A percentile compares a stretch with the other conserved stretches of the same genome.
Conservation (phyloP, 192 early-diverging fungal species). For the Coemansia asiatica region DNA sequence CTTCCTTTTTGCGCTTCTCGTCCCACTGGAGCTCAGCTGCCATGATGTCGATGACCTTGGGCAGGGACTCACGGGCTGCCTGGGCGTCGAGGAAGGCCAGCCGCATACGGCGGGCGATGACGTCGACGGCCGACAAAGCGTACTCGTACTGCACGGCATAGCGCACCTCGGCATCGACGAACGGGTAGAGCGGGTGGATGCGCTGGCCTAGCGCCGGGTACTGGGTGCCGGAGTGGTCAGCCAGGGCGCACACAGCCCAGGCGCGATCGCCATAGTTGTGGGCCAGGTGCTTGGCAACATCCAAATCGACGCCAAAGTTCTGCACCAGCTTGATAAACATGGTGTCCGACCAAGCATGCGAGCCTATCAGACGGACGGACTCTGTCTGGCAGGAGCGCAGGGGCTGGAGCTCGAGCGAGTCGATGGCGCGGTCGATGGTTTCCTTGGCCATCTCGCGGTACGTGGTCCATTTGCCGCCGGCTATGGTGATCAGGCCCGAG, state of each 20-base stretch:
- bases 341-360: slow-evolving; percentile 82
- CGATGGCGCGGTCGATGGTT: slow-evolving; percentile 85
- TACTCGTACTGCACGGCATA: slow-evolving; percentile 92
- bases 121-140: slow-evolving; percentile 91
- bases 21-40: slow-evolving; percentile 81
- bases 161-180: slow-evolving; percentile 90
- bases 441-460: slow-evolving; percentile 97
- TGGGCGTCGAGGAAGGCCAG: slow-evolving; percentile 93
- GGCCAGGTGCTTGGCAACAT: slow-evolving; percentile 86
- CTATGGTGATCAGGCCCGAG: slow-evolving; percentile 86
- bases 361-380: slow-evolving; percentile 75
- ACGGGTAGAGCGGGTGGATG: slow-evolving; percentile 82
- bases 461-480: slow-evolving; percentile 98
- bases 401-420: slow-evolving; percentile 70
- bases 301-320: slow-evolving; percentile 91
- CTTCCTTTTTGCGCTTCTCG: slow-evolving; percentile 62
- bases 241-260: slow-evolving; percentile 87
- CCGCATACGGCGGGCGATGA: slow-evolving; percentile 86
- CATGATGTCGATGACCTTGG: slow-evolving; percentile 90
- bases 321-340: slow-evolving; percentile 97
- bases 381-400: slow-evolving; percentile 75
- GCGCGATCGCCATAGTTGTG: slow-evolving; percentile 93
- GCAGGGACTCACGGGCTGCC: slow-evolving; percentile 83
- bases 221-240: slow-evolving; percentile 66
- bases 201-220: slow-evolving; percentile 83